A percentile compares a stretch with the other conserved stretches of the same genome.
phyloP scores from a whole-genome alignment of 2,329 filamentous ascomycete genomes.

The Diaporthe amygdali region DNA sequence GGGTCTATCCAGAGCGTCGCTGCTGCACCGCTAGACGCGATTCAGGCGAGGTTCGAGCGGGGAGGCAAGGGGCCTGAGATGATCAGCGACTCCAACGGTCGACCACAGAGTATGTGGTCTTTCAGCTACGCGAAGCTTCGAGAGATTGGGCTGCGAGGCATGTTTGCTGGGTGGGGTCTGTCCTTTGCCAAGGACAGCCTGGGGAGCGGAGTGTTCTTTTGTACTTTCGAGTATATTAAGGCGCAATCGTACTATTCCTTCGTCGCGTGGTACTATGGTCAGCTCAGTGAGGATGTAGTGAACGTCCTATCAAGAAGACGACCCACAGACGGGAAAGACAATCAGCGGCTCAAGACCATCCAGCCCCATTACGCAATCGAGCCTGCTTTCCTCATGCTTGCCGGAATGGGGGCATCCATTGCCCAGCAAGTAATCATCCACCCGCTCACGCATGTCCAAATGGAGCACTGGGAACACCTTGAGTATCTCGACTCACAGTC shows the following conservation, averaged over 20 bases:
- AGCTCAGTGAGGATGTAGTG: conserved; percentile 56
- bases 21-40: conserved; percentile 76
- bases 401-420: conserved; percentile 72
- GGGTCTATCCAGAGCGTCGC: conserved; percentile 73
- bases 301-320: conserved; percentile 54
- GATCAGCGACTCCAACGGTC: conserved; percentile 40
- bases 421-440: conserved; percentile 73
- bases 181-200: conserved; percentile 73
- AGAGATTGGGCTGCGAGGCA: conserved; percentile 74
- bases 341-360: conserved; percentile 55
- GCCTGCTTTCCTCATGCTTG: conserved; percentile 72
- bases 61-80: conserved; percentile 36
- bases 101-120: conserved; percentile 71
- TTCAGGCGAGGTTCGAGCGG: conserved; percentile 73
- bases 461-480: conserved; percentile 74
- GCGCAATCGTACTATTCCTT: conserved; percentile 76
- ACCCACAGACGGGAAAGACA: conserved; percentile 33
- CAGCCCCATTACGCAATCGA: conserved; percentile 78
- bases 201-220: conserved; percentile 75
- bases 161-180: conserved; percentile 76
- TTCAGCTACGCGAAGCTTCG: conserved; percentile 70
- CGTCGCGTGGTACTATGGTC: conserved; percentile 73
- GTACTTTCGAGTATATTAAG: conserved; percentile 77
- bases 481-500: conserved; percentile 72
- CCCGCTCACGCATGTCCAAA: conserved; percentile 73